These are phyloP conservation scores for Chimonanthus praecox DNA, from an alignment of 164 flowering plant genomes.

Conservation along the genomic window DNA sequence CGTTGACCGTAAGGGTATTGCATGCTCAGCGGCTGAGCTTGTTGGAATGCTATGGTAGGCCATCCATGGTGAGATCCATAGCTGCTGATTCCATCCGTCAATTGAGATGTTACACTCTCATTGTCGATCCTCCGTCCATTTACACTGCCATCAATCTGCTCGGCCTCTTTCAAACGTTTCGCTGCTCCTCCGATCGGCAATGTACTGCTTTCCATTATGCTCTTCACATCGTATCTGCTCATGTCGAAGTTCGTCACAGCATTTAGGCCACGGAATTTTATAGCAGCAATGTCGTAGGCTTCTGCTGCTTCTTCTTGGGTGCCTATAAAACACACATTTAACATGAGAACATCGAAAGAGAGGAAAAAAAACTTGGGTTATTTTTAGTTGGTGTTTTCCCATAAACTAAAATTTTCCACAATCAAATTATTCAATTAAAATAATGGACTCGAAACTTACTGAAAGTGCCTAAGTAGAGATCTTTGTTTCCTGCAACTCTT, in stretches of 20 bases:
- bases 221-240: slow-evolving; percentile 78
- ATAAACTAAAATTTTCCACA: too few relatives aligned
- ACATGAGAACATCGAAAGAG: neutral
- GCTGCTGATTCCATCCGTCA: slow-evolving; percentile 33
- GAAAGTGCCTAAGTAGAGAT: slow-evolving; percentile 16
- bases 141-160: slow-evolving; percentile 34
- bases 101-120: slow-evolving; percentile 25
- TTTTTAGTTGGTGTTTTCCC: neutral
- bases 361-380: neutral
- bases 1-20: slow-evolving; percentile 42
- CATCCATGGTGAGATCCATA: slow-evolving; percentile 30
- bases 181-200: slow-evolving; percentile 81
- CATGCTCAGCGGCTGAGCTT: slow-evolving; percentile 40
- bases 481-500: slow-evolving; percentile 16
- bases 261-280: slow-evolving; percentile 82
- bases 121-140: slow-evolving; percentile 26
- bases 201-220: slow-evolving; percentile 76
- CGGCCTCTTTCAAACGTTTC: slow-evolving; percentile 70
- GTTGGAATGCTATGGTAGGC: slow-evolving; percentile 59
- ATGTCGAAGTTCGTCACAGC: slow-evolving; percentile 98
- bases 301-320: slow-evolving; percentile 99
- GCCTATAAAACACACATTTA: slow-evolving; percentile 28
- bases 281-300: slow-evolving; percentile 98
- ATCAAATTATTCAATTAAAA: neutral
- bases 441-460: slow-evolving; percentile 6